These are phyloP conservation scores for Eucalyptus pauciflora DNA, from an alignment of 345 rosid species.

Conservation along the genomic window DNA sequence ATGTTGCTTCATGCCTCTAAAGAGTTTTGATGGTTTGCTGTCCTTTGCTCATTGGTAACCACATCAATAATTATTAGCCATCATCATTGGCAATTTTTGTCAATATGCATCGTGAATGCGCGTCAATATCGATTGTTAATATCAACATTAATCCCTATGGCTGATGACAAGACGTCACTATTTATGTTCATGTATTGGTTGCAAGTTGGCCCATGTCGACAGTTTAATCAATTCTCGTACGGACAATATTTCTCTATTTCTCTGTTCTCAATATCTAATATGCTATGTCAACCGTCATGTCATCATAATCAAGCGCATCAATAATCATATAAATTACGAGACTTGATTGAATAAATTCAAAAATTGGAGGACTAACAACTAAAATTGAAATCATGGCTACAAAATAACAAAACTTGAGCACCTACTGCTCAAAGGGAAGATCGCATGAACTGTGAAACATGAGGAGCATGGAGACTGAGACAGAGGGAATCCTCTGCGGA, in stretches of 20 bases:
- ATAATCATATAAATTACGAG: not conserved
- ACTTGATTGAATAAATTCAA: not conserved
- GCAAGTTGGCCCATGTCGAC: not conserved
- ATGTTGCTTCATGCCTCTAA: not conserved
- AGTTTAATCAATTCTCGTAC: rapidly evolving
- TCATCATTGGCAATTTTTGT: not conserved
- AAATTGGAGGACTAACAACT: not conserved
- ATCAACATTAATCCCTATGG: not conserved
- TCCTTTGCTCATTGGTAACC: not conserved
- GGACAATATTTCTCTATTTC: rapidly evolving
- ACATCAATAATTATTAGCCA: not conserved
- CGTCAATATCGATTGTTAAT: not conserved
- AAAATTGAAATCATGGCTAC: not conserved
- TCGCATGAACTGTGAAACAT: not conserved
- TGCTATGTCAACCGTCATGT: rapidly evolving
- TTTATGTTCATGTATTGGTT: no score
- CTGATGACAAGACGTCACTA: not conserved
- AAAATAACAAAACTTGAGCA: not conserved
- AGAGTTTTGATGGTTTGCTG: not conserved
- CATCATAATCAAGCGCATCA: not conserved
- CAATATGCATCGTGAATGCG: not conserved
- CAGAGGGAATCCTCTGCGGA: not conserved
- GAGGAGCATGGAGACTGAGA: not conserved
- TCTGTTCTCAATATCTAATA: rapidly evolving
- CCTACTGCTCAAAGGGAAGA: not conserved